These are phyloP conservation scores for Rauvolfia tetraphylla DNA, from an alignment of 257 asterid genomes.

Conservation along the genomic window DNA sequence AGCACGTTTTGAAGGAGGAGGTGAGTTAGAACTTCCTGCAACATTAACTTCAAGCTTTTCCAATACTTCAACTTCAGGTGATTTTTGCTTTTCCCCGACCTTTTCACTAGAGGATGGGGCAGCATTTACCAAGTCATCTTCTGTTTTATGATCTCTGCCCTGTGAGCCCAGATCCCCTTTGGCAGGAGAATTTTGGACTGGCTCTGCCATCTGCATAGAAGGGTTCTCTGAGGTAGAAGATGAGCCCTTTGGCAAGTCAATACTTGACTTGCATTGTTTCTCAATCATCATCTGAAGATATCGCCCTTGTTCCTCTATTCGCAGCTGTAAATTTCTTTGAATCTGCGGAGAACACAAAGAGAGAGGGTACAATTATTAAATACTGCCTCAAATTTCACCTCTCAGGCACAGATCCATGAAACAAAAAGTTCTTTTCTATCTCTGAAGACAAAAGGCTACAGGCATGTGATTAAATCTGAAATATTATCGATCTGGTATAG, in stretches of 20 bases:
- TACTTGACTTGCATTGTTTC: slow-evolving; percentile 70
- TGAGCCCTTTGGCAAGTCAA: slow-evolving; percentile 45
- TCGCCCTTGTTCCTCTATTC: slow-evolving; percentile 89
- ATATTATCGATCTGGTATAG: too few relatives aligned
- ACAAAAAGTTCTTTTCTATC: background rate
- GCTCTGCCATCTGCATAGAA: slow-evolving; percentile 28
- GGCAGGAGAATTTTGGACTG: slow-evolving; percentile 30
- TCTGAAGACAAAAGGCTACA: background rate
- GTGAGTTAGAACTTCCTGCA: slow-evolving; percentile 24
- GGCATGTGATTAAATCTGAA: background rate
- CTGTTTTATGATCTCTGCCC: slow-evolving; percentile 23
- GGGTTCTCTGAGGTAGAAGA: slow-evolving; percentile 48
- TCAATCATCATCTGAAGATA: slow-evolving; percentile 89
- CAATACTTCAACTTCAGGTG: slow-evolving; percentile 22
- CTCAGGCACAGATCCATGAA: background rate
- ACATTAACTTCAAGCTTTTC: slow-evolving; percentile 28
- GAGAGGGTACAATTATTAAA: background rate
- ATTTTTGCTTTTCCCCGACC: slow-evolving; percentile 37
- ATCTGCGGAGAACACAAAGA: slow-evolving; percentile 45
- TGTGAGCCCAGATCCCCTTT: slow-evolving; percentile 26
- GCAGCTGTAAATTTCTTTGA: slow-evolving; percentile 86
- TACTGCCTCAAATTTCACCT: background rate
- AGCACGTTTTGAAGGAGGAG: slow-evolving; percentile 65
- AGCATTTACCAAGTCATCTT: slow-evolving; percentile 5
- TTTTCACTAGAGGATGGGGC: slow-evolving; percentile 25